Conservation (phyloP, 1,284 basidiomycete genomes). For the Taiwanofungus camphoratus region DNA sequence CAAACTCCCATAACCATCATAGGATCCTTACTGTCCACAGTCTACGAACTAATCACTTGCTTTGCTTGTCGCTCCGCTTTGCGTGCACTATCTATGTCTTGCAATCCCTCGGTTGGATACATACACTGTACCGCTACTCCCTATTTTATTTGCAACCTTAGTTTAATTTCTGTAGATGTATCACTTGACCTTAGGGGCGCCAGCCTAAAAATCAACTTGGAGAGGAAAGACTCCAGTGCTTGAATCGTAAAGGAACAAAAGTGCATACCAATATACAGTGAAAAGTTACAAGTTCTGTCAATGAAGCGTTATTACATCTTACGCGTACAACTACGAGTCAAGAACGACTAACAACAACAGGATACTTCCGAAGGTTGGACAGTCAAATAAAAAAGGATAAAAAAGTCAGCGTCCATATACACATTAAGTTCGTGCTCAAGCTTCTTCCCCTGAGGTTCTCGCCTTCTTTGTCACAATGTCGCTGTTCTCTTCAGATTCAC, state of each 20-base stretch:
- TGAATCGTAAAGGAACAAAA: no score
- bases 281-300: no score
- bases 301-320: neutral
- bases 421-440: constrained; percentile 7
- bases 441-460: constrained; percentile 14
- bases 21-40: constrained; percentile 1
- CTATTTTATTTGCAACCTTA: no score
- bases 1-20: constrained; percentile 33
- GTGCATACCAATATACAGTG: no score
- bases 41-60: neutral
- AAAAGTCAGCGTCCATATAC: neutral
- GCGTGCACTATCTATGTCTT: no score
- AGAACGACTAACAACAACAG: neutral
- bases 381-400: neutral
- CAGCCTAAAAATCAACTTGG: no score
- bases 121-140: no score
- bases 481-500: constrained; percentile 30
- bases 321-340: neutral
- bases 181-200: no score
- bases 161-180: no score
- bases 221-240: no score
- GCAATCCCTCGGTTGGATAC: no score
- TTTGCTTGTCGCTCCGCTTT: constrained; percentile 3
- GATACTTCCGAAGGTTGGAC: no score
- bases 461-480: constrained; percentile 36